These are phyloP conservation scores for Spinellus fusiger DNA, from an alignment of 192 early-diverging fungal genomes.

Conservation along the genomic window DNA sequence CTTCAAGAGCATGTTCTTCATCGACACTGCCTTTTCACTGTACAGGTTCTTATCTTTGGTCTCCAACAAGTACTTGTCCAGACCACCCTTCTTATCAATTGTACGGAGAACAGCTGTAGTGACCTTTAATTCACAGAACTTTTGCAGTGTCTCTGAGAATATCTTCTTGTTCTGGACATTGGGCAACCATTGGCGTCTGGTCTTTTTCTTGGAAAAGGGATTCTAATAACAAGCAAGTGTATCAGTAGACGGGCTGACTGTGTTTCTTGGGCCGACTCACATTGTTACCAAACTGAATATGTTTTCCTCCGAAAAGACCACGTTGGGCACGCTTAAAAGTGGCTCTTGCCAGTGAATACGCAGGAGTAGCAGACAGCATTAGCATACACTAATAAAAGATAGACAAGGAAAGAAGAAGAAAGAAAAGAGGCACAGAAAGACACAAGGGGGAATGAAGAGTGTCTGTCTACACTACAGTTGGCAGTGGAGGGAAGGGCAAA, in stretches of 20 bases:
- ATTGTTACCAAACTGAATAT: conserved; percentile 56
- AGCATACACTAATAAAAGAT: conserved; percentile 1
- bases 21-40: conserved; percentile 46
- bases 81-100: conserved; percentile 79
- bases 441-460: neutral
- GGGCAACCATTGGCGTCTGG: conserved; percentile 71
- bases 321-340: conserved; percentile 53
- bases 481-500: too few relatives aligned
- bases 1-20: conserved; percentile 45
- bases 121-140: conserved; percentile 51
- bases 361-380: conserved; percentile 29
- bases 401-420: conserved; percentile 1
- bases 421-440: neutral
- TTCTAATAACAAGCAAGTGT: conserved; percentile 13
- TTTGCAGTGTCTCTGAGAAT: conserved; percentile 57
- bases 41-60: conserved; percentile 64
- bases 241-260: neutral
- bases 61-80: conserved; percentile 68
- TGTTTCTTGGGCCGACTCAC: conserved; percentile 13
- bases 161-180: conserved; percentile 65
- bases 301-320: conserved; percentile 54
- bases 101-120: conserved; percentile 66
- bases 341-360: conserved; percentile 36
- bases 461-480: too few relatives aligned
- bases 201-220: conserved; percentile 63